Evolutionary conservation across 495 filamentous ascomycete genomes (phyloP).

Genomic region (Daldinia concentrica): DNA sequence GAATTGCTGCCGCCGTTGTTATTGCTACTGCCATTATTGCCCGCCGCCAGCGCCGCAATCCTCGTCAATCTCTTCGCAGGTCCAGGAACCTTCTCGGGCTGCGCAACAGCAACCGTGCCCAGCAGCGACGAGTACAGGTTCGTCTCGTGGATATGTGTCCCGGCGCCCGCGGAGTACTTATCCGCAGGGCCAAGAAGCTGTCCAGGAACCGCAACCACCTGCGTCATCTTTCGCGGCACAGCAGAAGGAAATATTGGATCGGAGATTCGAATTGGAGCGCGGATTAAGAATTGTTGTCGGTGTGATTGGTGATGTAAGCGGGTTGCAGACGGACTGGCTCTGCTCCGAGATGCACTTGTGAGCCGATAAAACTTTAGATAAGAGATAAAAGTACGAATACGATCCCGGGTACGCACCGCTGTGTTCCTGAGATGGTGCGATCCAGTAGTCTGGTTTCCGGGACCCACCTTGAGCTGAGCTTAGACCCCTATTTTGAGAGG

Average conservation of each 20-base stretch:
- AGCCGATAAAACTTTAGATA: neutral
- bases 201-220: constrained; percentile 68
- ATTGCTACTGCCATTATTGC: constrained; percentile 10
- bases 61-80: constrained; percentile 67
- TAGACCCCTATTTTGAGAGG: constrained; percentile 31
- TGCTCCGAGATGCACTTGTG: constrained; percentile 7
- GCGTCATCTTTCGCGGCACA: constrained; percentile 25
- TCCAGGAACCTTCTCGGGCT: constrained; percentile 58
- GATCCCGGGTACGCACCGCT: neutral
- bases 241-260: neutral
- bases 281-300: constrained; percentile 4
- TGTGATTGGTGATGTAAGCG: constrained; percentile 16
- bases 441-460: constrained; percentile 35
- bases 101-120: constrained; percentile 63
- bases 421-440: constrained; percentile 28
- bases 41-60: constrained; percentile 51
- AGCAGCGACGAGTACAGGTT: constrained; percentile 79
- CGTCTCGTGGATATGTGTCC: constrained; percentile 78
- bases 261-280: neutral
- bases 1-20: constrained; percentile 26
- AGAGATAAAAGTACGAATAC: constrained; percentile 1
- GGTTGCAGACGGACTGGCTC: constrained; percentile 1
- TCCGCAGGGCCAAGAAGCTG: constrained; percentile 75
- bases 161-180: constrained; percentile 74
- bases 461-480: neutral